Evolutionary conservation across 2,329 filamentous ascomycete species (phyloP).

Genomic region (Taxawa tesnikishii): DNA sequence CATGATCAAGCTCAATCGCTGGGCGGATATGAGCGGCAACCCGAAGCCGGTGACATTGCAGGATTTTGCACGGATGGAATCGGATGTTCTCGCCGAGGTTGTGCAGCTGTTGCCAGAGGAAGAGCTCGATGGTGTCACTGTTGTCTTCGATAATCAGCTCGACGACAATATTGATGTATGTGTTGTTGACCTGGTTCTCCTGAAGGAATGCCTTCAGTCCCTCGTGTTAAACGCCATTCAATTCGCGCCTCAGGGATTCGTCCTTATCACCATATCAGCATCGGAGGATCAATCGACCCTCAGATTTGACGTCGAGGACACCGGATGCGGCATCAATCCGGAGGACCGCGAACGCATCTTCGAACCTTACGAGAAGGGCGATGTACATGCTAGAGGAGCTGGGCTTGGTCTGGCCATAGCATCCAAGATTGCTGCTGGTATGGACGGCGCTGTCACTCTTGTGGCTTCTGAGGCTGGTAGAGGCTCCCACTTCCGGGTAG

Average conservation of each 20-base stretch:
- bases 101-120: constrained; percentile 18
- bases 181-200: constrained; percentile 23
- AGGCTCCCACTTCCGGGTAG: constrained; percentile 30
- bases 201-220: constrained; percentile 31
- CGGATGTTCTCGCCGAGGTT: constrained; percentile 19
- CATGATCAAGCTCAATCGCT: constrained; percentile 30
- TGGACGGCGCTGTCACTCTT: constrained; percentile 26
- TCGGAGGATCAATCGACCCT: constrained; percentile 18
- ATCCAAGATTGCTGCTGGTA: constrained; percentile 26
- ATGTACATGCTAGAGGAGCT: constrained; percentile 24
- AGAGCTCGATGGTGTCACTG: constrained; percentile 14
- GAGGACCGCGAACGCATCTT: constrained; percentile 28
- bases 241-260: constrained; percentile 24
- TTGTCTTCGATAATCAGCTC: constrained; percentile 22
- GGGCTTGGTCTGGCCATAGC: constrained; percentile 33
- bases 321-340: constrained; percentile 25
- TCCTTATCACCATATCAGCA: constrained; percentile 22
- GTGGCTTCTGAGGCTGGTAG: constrained; percentile 21
- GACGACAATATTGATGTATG: constrained; percentile 19
- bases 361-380: constrained; percentile 30
- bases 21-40: constrained; percentile 21
- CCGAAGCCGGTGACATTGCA: constrained; percentile 14
- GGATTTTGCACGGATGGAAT: constrained; percentile 20
- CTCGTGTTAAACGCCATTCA: constrained; percentile 31
- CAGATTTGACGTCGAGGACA: constrained; percentile 30